These are phyloP conservation scores for Rhynchosporium graminicola DNA, from an alignment of 2,329 filamentous ascomycete species.

Conservation along the genomic window DNA sequence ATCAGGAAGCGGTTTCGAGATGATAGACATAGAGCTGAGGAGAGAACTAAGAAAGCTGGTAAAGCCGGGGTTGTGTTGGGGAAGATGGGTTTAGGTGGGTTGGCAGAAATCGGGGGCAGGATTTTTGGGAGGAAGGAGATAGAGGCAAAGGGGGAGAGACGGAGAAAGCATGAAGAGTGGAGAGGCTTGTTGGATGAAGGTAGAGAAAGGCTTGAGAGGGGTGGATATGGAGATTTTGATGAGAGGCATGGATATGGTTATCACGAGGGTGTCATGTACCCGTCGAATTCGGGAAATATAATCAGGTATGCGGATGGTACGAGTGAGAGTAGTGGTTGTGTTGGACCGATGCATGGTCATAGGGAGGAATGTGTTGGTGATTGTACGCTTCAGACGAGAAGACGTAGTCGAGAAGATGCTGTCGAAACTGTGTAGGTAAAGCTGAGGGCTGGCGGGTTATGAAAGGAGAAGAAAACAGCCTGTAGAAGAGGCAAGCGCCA, in stretches of 20 bases:
- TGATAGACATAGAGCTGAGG: conserved; percentile 2
- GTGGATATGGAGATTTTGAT: conserved; percentile 7
- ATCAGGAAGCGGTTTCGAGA: conserved; percentile 2
- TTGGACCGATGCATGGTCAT: conserved; percentile 18
- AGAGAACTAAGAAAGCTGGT: conserved; percentile 2
- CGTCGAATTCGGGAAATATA: conserved; percentile 7
- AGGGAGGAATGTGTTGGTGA: conserved; percentile 18
- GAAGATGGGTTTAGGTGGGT: conserved; percentile 14
- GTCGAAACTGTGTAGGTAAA: background rate
- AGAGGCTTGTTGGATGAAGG: conserved; percentile 9
- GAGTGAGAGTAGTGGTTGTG: conserved; percentile 24
- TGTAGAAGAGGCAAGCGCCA: background rate
- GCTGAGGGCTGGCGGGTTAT: background rate
- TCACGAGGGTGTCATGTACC: conserved; percentile 16
- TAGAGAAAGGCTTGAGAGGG: background rate
- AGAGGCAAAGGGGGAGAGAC: background rate
- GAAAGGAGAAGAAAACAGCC: background rate
- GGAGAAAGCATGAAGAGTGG: conserved; percentile 1
- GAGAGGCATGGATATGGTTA: conserved; percentile 14
- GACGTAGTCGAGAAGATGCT: conserved; percentile 12
- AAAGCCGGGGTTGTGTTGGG: background rate
- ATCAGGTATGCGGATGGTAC: conserved; percentile 17
- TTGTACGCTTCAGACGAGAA: conserved; percentile 11
- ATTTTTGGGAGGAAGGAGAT: conserved; percentile 4
- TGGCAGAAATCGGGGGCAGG: conserved; percentile 5